A percentile compares a stretch with the other conserved stretches of the same genome.
Evolutionary conservation across 2,329 filamentous ascomycete species (phyloP).

Genomic region (Podosphaera leucotricha): DNA sequence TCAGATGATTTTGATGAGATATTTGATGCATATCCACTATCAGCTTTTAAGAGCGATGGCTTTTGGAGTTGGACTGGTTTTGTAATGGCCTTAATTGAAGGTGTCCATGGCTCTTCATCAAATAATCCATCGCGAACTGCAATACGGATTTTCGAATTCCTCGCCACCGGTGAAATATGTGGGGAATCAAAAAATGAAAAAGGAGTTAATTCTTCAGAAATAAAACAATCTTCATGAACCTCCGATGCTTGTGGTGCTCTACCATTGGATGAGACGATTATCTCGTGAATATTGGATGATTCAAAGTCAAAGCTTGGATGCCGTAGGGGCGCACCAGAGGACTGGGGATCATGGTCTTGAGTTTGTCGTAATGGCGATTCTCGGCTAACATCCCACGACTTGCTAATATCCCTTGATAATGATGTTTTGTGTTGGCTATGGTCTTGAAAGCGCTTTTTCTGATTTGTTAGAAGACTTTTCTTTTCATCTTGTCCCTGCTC

Average conservation of each 20-base stretch:
- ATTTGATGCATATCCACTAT: conserved; percentile 38
- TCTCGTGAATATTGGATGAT: not conserved
- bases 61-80: not conserved
- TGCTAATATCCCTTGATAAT: conserved; percentile 2
- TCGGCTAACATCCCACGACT: conserved; percentile 8
- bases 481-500: conserved; percentile 3
- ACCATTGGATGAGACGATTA: not conserved
- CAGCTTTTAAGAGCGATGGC: conserved; percentile 26
- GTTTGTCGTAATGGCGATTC: conserved; percentile 10
- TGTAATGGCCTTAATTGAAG: not conserved
- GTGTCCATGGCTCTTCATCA: conserved; percentile 10
- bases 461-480: not conserved
- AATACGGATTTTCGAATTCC: conserved; percentile 25
- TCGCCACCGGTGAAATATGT: conserved; percentile 16
- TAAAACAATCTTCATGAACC: not conserved
- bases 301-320: not conserved
- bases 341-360: conserved; percentile 2
- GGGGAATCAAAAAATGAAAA: conserved; percentile 17
- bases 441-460: not conserved
- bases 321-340: not conserved
- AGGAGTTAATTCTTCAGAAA: conserved; percentile 12
- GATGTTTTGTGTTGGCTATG: not conserved
- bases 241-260: not conserved
- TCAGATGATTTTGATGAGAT: conserved; percentile 30
- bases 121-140: conserved; percentile 26